These are phyloP conservation scores for Cetraspora pellucida DNA, from an alignment of 192 early-diverging fungal genomes.

Conservation along the genomic window DNA sequence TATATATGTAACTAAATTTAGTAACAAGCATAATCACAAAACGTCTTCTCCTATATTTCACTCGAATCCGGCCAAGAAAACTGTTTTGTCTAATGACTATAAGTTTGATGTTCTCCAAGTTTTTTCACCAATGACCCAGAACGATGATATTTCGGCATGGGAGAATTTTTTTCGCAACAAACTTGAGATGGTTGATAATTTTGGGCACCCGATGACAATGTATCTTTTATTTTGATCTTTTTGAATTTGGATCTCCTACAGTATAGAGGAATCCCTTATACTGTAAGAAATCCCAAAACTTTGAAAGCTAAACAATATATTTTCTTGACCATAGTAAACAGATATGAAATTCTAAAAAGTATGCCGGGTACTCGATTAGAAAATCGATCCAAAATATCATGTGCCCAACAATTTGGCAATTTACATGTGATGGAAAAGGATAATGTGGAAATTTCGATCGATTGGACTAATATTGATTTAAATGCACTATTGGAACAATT, in stretches of 20 bases:
- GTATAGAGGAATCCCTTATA: too few species aligned
- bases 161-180: background rate
- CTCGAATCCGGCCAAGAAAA: background rate
- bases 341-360: slow-evolving; percentile 22
- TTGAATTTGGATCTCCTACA: too few species aligned
- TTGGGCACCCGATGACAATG: slow-evolving; percentile 1
- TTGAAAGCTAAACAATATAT: background rate
- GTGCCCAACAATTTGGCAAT: background rate
- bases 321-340: background rate
- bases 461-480: slow-evolving; percentile 4
- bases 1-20: slow-evolving; percentile 3
- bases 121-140: background rate
- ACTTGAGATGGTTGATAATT: background rate
- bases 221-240: slow-evolving; percentile 1
- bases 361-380: background rate
- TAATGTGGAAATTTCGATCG: background rate
- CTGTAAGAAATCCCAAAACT: background rate
- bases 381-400: too few species aligned
- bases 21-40: slow-evolving; percentile 9
- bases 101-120: background rate
- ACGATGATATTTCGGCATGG: background rate
- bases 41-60: background rate
- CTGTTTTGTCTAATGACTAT: background rate
- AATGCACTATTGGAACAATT: slow-evolving; percentile 7
- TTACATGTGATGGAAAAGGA: background rate